A percentile compares a stretch with the other conserved stretches of the same genome.
Evolutionary conservation across 805 yeast genomes (phyloP).

Genomic region (Zygosaccharomyces bisporus): DNA sequence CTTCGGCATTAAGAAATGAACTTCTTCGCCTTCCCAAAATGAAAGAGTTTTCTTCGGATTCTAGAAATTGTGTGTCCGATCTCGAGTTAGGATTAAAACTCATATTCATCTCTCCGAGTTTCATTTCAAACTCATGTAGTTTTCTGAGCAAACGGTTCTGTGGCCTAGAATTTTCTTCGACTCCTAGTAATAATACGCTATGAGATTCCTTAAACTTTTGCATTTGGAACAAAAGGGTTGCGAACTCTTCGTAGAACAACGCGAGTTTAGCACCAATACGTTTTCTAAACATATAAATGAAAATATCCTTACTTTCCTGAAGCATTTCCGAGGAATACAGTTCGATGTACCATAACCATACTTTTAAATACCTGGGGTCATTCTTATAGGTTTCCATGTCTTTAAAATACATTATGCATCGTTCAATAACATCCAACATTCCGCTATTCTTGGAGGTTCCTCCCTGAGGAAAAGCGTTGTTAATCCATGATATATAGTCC

Average conservation of each 20-base stretch:
- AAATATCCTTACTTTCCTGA: conserved; percentile 67
- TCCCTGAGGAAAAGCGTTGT: conserved; percentile 58
- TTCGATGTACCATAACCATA: conserved; percentile 78
- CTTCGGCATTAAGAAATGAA: conserved; percentile 3
- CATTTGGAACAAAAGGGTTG: conserved; percentile 37
- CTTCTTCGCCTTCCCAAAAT: conserved; percentile 17
- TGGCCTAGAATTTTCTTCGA: conserved; percentile 65
- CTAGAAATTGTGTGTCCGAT: conserved; percentile 7
- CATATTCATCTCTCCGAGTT: conserved; percentile 15
- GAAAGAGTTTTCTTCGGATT: conserved; percentile 9
- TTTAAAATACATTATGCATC: conserved; percentile 65
- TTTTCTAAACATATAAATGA: conserved; percentile 63
- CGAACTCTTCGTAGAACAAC: conserved; percentile 74
- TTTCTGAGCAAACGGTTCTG: conserved; percentile 38
- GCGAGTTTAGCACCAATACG: conserved; percentile 68
- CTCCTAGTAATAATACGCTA: conserved; percentile 24
- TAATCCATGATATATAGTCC: conserved; percentile 75
- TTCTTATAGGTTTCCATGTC: conserved; percentile 66
- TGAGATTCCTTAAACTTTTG: conserved; percentile 17
- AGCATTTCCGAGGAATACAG: conserved; percentile 38
- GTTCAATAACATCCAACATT: conserved; percentile 58
- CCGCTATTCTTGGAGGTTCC: conserved; percentile 60
- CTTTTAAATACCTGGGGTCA: conserved; percentile 72
- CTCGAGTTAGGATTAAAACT: conserved; percentile 7
- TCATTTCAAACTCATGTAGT: conserved; percentile 14